Evolutionary conservation across 768 basidiomycete species (phyloP).

Genomic region (Lenzites betulinus): DNA sequence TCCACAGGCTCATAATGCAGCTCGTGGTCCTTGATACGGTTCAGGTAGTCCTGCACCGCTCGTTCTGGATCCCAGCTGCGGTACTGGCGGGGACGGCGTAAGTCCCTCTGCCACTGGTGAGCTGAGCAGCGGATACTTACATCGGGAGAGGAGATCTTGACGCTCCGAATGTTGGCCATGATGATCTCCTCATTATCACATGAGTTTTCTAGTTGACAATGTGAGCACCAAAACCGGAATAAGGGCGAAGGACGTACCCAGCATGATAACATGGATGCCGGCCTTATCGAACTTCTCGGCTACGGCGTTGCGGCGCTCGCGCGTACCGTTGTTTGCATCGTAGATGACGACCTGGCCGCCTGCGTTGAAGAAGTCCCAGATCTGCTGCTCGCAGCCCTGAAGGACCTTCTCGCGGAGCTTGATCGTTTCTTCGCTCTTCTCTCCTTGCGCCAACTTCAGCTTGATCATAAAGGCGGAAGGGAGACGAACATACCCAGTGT

Average conservation of each 20-base stretch:
- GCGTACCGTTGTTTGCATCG: conserved; percentile 93
- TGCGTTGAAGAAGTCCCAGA: conserved; percentile 82
- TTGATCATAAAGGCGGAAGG: neutral
- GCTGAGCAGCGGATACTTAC: conserved; percentile 47
- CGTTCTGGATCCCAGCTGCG: conserved; percentile 89
- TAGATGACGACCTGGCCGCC: conserved; percentile 98
- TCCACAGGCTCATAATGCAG: conserved; percentile 88
- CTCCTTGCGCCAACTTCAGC: conserved; percentile 43
- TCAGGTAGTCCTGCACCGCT: conserved; percentile 91
- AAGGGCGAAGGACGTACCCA: conserved; percentile 55
- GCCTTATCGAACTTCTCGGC: conserved; percentile 83
- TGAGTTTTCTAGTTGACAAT: conserved; percentile 63
- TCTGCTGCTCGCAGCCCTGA: conserved; percentile 83
- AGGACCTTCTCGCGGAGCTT: conserved; percentile 73
- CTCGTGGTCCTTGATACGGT: conserved; percentile 86
- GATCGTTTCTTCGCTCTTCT: conserved; percentile 80
- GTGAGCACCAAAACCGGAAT: conserved; percentile 5
- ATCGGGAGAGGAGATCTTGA: conserved; percentile 98
- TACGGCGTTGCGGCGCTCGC: conserved; percentile 63
- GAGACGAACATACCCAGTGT: conserved; percentile 55
- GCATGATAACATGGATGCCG: conserved; percentile 91
- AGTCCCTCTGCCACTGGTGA: neutral
- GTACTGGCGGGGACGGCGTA: conserved; percentile 56
- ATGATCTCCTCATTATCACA: conserved; percentile 94
- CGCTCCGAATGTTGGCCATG: conserved; percentile 89